These are phyloP conservation scores for Echria macrotheca DNA, from an alignment of 495 filamentous ascomycete genomes.

Conservation along the genomic window DNA sequence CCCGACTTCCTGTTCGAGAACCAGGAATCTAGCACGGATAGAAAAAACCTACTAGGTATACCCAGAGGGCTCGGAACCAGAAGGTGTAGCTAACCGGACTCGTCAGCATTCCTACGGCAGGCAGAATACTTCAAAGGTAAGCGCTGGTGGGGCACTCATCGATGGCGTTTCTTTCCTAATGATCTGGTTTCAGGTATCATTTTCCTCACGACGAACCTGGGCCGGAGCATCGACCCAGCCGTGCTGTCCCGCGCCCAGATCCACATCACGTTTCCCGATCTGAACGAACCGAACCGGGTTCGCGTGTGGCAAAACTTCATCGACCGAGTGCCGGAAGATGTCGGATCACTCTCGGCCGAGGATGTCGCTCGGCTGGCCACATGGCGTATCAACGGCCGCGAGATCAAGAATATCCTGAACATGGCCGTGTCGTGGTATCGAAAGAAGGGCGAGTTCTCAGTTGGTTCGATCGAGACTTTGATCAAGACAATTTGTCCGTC, in stretches of 20 bases:
- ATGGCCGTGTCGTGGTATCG: slow-evolving; percentile 14
- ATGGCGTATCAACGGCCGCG: slow-evolving; percentile 25
- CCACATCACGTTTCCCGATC: slow-evolving; percentile 17
- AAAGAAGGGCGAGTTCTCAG: slow-evolving; percentile 6
- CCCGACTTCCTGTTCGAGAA: slow-evolving; percentile 11
- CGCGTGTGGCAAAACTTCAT: slow-evolving; percentile 27
- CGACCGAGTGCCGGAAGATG: slow-evolving; percentile 14
- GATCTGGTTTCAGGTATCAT: slow-evolving; percentile 5
- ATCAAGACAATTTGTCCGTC: slow-evolving; percentile 1
- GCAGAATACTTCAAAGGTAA: slow-evolving; percentile 14
- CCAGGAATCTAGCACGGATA: slow-evolving; percentile 6
- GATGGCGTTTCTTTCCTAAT: neutral
- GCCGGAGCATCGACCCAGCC: slow-evolving; percentile 21
- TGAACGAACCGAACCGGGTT: slow-evolving; percentile 12
- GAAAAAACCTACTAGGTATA: neutral
- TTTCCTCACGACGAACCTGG: slow-evolving; percentile 11
- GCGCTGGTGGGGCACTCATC: no score
- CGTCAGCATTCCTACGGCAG: slow-evolving; percentile 13
- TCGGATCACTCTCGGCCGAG: slow-evolving; percentile 3
- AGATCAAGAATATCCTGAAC: slow-evolving; percentile 33
- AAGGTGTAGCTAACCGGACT: no score
- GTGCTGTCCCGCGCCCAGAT: slow-evolving; percentile 26
- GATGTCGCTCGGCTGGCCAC: slow-evolving; percentile 16
- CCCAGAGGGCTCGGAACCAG: no score
- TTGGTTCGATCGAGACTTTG: neutral